A percentile compares a stretch with the other conserved stretches of the same genome.
Conservation (phyloP, 495 filamentous ascomycete species). For the Penicillium tannophilum region DNA sequence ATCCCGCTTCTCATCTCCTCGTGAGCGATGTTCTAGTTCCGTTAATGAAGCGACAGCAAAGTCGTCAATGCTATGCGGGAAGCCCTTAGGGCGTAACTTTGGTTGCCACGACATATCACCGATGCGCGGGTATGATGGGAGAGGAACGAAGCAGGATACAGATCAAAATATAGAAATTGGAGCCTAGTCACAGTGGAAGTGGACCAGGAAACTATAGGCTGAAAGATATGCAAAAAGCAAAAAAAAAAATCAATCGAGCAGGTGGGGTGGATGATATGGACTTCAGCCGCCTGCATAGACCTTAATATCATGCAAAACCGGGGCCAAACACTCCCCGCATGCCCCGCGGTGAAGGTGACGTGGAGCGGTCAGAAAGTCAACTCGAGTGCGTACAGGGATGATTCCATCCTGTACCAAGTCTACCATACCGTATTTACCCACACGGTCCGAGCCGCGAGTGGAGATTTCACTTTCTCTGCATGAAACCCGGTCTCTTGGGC, state of each 20-base stretch:
- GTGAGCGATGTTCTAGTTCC: constrained; percentile 35
- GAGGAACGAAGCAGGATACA: background rate
- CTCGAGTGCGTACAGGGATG: constrained; percentile 10
- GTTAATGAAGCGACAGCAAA: constrained; percentile 37
- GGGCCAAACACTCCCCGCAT: constrained; percentile 14
- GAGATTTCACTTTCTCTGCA: background rate
- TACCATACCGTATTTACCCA: background rate
- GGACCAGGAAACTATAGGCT: constrained; percentile 1
- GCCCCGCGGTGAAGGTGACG: constrained; percentile 22
- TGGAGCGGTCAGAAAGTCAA: constrained; percentile 29
- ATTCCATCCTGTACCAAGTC: too few species aligned
- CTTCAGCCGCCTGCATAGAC: constrained; percentile 21
- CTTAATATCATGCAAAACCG: constrained; percentile 22
- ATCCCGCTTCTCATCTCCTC: constrained; percentile 43
- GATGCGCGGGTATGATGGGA: background rate
- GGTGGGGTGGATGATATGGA: constrained; percentile 29
- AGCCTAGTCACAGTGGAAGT: background rate
- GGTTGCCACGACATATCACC: constrained; percentile 43
- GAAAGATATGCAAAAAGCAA: constrained; percentile 14
- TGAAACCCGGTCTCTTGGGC: constrained; percentile 20
- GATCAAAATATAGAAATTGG: background rate
- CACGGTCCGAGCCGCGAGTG: constrained; percentile 31
- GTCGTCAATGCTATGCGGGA: constrained; percentile 42
- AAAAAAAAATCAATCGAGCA: constrained; percentile 17
- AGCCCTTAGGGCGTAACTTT: constrained; percentile 48